Conservation (phyloP, 495 filamentous ascomycete genomes). For the Tuber indicum region DNA sequence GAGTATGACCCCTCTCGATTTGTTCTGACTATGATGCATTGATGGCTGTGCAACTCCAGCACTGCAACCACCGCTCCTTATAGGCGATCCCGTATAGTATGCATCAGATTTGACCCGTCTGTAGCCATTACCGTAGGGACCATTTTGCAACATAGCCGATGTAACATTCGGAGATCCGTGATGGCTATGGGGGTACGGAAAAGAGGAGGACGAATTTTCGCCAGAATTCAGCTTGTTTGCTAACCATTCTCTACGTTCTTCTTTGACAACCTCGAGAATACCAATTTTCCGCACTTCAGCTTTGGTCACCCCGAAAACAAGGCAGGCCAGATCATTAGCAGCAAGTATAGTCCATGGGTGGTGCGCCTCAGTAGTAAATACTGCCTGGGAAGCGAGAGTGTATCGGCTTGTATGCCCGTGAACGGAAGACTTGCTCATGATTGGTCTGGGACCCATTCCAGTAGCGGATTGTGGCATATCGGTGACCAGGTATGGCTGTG, state of each 20-base stretch:
- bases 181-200: constrained; percentile 47
- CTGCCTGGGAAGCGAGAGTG: constrained; percentile 86
- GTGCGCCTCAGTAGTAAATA: constrained; percentile 84
- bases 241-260: constrained; percentile 83
- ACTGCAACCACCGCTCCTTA: constrained; percentile 14
- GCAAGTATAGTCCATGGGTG: constrained; percentile 91
- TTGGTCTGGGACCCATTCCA: constrained; percentile 23
- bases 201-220: constrained; percentile 44
- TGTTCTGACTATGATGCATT: constrained; percentile 52
- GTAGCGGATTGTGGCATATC: constrained; percentile 46
- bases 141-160: constrained; percentile 31
- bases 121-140: constrained; percentile 31
- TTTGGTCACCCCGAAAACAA: constrained; percentile 91
- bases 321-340: constrained; percentile 93
- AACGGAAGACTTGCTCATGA: constrained; percentile 46
- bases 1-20: constrained; percentile 82
- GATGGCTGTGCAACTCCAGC: constrained; percentile 46
- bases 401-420: constrained; percentile 84
- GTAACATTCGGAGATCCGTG: constrained; percentile 41
- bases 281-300: constrained; percentile 90
- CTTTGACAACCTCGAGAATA: constrained; percentile 86
- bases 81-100: constrained; percentile 38
- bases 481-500: constrained; percentile 64
- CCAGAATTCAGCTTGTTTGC: constrained; percentile 64
- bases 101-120: constrained; percentile 44